Evolutionary conservation across 2,329 filamentous ascomycete species (phyloP), one percentile per base, ranked within the genome.

Genomic region (Paraphaeosphaeria sporulosa): DNA sequence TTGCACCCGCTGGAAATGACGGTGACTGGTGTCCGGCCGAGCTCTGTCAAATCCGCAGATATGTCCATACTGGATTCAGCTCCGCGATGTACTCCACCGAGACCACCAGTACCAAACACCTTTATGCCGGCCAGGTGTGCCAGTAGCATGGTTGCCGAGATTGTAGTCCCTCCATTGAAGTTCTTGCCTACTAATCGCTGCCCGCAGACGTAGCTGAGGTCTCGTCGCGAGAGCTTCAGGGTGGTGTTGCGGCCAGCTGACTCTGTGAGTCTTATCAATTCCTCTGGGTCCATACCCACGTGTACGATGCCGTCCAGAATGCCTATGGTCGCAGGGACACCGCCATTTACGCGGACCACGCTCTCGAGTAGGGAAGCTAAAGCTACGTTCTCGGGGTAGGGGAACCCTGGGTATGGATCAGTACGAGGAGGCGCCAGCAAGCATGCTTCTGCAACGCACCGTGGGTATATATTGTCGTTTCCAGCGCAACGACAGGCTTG

Each of bases 381-480:
- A 23, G 90, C 89, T 43, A 90, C 80, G 68, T 91, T 92, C 30
- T 90, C 86, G 0, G 89, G 90, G 67, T 90, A 90, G 2, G 89
- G 89, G 65, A 89, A 91, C 59, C 88, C 88, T 88, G 64, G 4
- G n/a, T 4, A 44, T 13, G 19, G 3, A n/a, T 44, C 7, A 19
- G 10, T 17, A 27, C 44, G 21, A 38, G 25, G 34, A 25, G 32
- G 9, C 30, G 36, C 38, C 2, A 25, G 9, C 1, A 25, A 9
- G 2, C 19, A 15, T 46, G 10, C 7, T 17, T 36, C 7, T 36
- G 5, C 4, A 23, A 25, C 70, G 55, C 78, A 83, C 93, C 94
- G 79, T 99, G 95, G 1, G 95, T 99, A 79, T 99, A 98, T 69
- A 99, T 98, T 4, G 95, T 97, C 1, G 92, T 93, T 79, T 99